Conservation (phyloP, 768 basidiomycete genomes). For the Postia placenta region DNA sequence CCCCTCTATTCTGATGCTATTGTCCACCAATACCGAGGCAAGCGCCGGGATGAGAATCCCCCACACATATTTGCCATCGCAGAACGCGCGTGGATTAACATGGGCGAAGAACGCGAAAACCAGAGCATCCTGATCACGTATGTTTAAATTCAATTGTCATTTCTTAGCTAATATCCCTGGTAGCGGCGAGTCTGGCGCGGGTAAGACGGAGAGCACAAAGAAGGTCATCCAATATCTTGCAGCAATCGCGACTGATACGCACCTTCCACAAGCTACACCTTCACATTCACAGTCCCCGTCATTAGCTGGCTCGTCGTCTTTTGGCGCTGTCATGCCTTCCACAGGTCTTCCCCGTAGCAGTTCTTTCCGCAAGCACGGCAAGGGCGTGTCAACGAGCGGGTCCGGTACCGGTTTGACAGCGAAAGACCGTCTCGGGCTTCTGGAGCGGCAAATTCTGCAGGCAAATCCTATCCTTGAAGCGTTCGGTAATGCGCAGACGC, state of each 20-base stretch:
- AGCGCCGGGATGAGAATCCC: constrained; percentile 85
- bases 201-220: constrained; percentile 98
- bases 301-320: constrained; percentile 42
- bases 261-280: constrained; percentile 40
- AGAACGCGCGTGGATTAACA: constrained; percentile 96
- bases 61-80: constrained; percentile 98
- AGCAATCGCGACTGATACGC: constrained; percentile 85
- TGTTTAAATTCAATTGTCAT: constrained; percentile 19
- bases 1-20: constrained; percentile 89
- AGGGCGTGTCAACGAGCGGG: constrained; percentile 30
- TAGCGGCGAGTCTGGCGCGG: constrained; percentile 97
- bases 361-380: constrained; percentile 50
- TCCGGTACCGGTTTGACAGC: constrained; percentile 48
- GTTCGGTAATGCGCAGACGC: constrained; percentile 97
- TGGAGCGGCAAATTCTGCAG: constrained; percentile 95
- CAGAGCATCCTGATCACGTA: constrained; percentile 98
- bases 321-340: constrained; percentile 49
- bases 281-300: constrained; percentile 69
- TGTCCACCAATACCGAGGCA: constrained; percentile 85
- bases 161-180: not conserved
- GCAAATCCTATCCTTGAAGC: constrained; percentile 97
- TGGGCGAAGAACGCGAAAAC: constrained; percentile 95
- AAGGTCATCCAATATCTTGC: constrained; percentile 99
- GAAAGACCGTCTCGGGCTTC: constrained; percentile 74
- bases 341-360: constrained; percentile 65